Percentiles rank a stretch among this genome's conserved stretches.
phyloP scores from a whole-genome alignment of 1,139 yeast species.

The Martiniozyma asiatica region DNA sequence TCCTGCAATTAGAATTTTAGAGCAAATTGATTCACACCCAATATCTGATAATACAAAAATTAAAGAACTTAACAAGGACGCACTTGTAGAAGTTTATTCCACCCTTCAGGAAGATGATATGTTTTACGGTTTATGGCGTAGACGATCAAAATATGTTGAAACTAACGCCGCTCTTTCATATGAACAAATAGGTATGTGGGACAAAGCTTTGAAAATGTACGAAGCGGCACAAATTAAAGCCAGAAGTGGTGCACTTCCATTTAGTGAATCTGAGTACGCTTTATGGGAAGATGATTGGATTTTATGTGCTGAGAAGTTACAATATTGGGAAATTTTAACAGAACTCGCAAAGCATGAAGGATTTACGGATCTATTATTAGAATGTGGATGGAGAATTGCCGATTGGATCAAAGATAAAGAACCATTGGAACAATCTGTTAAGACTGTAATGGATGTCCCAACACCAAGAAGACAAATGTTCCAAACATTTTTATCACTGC shows the following conservation, averaged over 20 bases:
- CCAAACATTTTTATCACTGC: slow-evolving; percentile 85
- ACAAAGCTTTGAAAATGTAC: slow-evolving; percentile 82
- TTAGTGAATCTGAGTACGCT: slow-evolving; percentile 89
- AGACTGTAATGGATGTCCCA: slow-evolving; percentile 96
- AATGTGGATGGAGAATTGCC: slow-evolving; percentile 99
- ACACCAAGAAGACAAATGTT: slow-evolving; percentile 94
- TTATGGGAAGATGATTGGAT: slow-evolving; percentile 99
- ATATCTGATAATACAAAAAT: slow-evolving; percentile 56
- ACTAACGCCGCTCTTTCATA: slow-evolving; percentile 87
- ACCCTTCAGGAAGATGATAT: slow-evolving; percentile 87
- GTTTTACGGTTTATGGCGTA: slow-evolving; percentile 96
- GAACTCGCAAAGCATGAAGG: slow-evolving; percentile 98
- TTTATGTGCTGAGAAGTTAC: slow-evolving; percentile 88
- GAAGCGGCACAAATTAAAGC: slow-evolving; percentile 98
- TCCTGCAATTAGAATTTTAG: slow-evolving; percentile 72
- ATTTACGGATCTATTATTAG: slow-evolving; percentile 81
- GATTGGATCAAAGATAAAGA: slow-evolving; percentile 97
- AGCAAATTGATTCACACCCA: slow-evolving; percentile 43
- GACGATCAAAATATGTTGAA: slow-evolving; percentile 87
- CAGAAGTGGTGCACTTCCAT: slow-evolving; percentile 88
- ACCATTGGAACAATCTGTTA: slow-evolving; percentile 86
- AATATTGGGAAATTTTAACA: slow-evolving; percentile 95
- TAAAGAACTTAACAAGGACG: slow-evolving; percentile 81
- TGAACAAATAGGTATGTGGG: slow-evolving; percentile 95
- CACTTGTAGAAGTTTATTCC: slow-evolving; percentile 80